A percentile compares a stretch with the other conserved stretches of the same genome.
Conservation (phyloP, 164 flowering plant species). For the Tinospora cordifolia region DNA sequence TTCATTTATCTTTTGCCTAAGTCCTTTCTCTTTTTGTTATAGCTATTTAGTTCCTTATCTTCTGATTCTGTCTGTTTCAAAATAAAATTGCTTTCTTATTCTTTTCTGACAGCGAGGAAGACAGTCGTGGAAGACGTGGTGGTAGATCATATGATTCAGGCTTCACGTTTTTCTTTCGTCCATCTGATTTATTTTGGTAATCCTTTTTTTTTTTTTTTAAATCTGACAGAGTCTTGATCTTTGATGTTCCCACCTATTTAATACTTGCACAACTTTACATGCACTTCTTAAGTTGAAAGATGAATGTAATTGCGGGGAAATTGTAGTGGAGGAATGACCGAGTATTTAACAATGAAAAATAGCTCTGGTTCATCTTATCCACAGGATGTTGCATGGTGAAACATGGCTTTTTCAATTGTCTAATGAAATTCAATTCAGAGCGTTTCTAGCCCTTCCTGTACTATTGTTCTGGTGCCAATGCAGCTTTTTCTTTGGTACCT, state of each 20-base stretch:
- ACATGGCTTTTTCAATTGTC: no score
- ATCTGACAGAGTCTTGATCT: conserved; percentile 2
- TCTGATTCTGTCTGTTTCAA: neutral
- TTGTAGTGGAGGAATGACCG: neutral
- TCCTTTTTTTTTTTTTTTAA: neutral
- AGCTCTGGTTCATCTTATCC: no score
- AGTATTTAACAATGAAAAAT: neutral
- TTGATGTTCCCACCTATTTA: neutral
- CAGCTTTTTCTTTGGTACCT: no score
- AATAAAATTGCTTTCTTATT: neutral
- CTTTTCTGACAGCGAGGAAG: conserved; percentile 60
- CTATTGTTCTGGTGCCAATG: no score
- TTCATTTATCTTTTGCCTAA: neutral
- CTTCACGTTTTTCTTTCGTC: conserved; percentile 47
- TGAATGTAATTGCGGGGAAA: neutral
- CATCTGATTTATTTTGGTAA: conserved; percentile 86
- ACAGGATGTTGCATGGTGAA: no score
- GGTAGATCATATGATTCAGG: conserved; percentile 71
- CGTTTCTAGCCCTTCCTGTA: no score
- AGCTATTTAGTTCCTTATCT: neutral
- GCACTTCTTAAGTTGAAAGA: neutral
- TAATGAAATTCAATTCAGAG: no score
- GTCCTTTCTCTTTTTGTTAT: neutral
- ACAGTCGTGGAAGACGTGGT: conserved; percentile 82
- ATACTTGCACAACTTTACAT: neutral